These are phyloP conservation scores for Scalesia atractyloides DNA, from an alignment of 129 eudicot species.

Conservation along the genomic window DNA sequence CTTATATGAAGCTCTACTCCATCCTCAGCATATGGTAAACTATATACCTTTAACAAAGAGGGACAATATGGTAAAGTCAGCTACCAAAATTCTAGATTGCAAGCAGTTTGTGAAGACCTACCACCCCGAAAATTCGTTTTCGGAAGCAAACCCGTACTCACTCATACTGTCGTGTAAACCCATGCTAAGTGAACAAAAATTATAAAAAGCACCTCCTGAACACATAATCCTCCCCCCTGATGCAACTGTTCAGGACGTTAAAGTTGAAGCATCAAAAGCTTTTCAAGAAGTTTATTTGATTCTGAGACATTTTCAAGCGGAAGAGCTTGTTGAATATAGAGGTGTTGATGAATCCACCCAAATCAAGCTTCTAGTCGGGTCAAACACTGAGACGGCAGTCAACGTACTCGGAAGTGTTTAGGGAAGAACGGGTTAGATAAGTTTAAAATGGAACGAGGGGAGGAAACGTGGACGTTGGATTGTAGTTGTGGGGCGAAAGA, in stretches of 20 bases:
- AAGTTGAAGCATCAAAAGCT: conserved; percentile 65
- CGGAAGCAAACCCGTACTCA: conserved; percentile 34
- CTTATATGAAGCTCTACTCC: conserved; percentile 67
- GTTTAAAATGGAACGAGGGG: conserved; percentile 77
- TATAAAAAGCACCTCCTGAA: conserved; percentile 66
- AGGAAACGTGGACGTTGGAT: conserved; percentile 84
- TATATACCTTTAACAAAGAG: conserved; percentile 43
- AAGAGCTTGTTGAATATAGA: conserved; percentile 82
- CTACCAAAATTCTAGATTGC: conserved; percentile 74
- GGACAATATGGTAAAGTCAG: conserved; percentile 43
- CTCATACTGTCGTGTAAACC: conserved; percentile 57
- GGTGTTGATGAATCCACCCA: conserved; percentile 85
- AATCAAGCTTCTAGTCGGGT: conserved; percentile 63
- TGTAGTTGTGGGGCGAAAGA: conserved; percentile 90
- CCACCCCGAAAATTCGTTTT: conserved; percentile 44
- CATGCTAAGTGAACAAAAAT: conserved; percentile 36
- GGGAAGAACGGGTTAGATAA: conserved; percentile 48
- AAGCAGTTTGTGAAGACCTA: conserved; percentile 86
- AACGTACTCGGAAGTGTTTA: conserved; percentile 43
- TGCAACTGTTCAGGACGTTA: conserved; percentile 73
- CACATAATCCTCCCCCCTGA: conserved; percentile 47
- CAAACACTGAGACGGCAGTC: conserved; percentile 43
- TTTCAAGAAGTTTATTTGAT: conserved; percentile 81
- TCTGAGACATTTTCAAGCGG: conserved; percentile 70
- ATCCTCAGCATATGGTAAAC: conserved; percentile 49